A percentile compares a stretch with the other conserved stretches of the same genome.
These are phyloP conservation scores for Amaranthus tricolor DNA, from an alignment of 179 eudicot species.

Conservation along the genomic window DNA sequence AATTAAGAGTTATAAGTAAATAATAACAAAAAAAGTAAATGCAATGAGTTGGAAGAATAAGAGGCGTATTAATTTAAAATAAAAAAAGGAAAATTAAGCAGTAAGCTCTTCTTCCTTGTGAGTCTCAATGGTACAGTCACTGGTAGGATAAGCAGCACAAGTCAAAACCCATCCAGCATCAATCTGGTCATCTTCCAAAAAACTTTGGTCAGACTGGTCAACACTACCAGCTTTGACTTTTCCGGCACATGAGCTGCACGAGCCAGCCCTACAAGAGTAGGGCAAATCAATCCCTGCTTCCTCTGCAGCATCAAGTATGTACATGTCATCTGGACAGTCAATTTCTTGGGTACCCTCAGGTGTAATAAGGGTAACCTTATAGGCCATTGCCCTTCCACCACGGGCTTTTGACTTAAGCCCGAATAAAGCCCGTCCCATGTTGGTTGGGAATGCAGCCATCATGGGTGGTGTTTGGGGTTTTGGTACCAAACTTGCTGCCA, in stretches of 20 bases:
- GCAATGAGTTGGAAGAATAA: no score
- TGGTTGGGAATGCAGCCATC: background rate
- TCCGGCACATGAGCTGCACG: conserved; percentile 79
- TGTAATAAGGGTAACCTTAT: conserved; percentile 65
- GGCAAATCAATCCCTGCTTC: conserved; percentile 71
- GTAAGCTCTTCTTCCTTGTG: conserved; percentile 81
- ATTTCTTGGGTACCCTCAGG: conserved; percentile 43
- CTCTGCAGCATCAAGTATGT: conserved; percentile 74
- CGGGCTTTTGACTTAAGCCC: conserved; percentile 13
- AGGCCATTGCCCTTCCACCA: conserved; percentile 25
- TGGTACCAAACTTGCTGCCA: background rate
- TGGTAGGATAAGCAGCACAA: conserved; percentile 63
- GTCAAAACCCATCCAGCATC: conserved; percentile 68
- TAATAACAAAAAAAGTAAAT: background rate
- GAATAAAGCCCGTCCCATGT: conserved; percentile 16
- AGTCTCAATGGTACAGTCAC: conserved; percentile 62
- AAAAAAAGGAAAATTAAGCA: conserved; percentile 18
- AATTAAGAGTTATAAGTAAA: background rate
- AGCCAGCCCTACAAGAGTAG: conserved; percentile 82
- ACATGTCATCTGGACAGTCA: conserved; percentile 55
- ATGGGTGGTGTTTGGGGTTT: conserved; percentile 3
- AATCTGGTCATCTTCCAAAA: conserved; percentile 75
- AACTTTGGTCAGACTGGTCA: conserved; percentile 66
- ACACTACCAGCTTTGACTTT: conserved; percentile 46
- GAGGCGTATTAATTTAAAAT: background rate